Conservation (phyloP, 1,284 basidiomycete species). For the Ceratobasidium sp. region DNA sequence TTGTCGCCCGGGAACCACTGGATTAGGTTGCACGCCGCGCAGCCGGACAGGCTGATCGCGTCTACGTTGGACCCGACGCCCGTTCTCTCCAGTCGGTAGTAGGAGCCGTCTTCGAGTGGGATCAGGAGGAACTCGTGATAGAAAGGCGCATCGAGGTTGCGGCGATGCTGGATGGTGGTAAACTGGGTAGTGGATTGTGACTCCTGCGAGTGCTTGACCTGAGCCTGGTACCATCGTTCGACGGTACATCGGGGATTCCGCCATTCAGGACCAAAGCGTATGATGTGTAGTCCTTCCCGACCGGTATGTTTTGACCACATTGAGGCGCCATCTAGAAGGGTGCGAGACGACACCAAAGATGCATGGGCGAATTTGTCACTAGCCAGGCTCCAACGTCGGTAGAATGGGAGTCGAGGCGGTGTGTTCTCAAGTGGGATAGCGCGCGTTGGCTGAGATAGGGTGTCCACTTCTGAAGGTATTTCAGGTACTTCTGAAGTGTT, state of each 20-base stretch:
- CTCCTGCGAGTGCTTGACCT: neutral
- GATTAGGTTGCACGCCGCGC: constrained; percentile 1
- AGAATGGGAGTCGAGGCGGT: too few relatives aligned
- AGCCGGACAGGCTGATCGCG: neutral
- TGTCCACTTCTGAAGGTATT: too few relatives aligned
- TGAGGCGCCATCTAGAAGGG: neutral
- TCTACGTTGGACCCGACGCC: constrained; percentile 1
- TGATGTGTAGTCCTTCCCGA: neutral
- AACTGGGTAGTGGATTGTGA: neutral
- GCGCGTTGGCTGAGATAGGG: too few relatives aligned
- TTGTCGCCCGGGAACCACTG: constrained; percentile 15
- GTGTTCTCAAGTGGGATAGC: too few relatives aligned
- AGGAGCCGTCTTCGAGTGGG: neutral
- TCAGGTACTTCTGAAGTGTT: too few relatives aligned
- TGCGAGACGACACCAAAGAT: neutral
- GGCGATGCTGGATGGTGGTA: neutral
- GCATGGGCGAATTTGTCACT: neutral
- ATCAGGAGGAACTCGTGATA: constrained; percentile 31
- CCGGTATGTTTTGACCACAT: neutral
- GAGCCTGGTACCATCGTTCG: constrained; percentile 12
- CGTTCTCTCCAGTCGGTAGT: constrained; percentile 1
- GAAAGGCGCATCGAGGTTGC: constrained; percentile 18
- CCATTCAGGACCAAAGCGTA: constrained; percentile 13
- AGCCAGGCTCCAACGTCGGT: too few relatives aligned
- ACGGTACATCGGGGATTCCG: constrained; percentile 5